These are phyloP conservation scores for Ganoderma boninense DNA, from an alignment of 1,284 basidiomycete genomes.

Conservation along the genomic window DNA sequence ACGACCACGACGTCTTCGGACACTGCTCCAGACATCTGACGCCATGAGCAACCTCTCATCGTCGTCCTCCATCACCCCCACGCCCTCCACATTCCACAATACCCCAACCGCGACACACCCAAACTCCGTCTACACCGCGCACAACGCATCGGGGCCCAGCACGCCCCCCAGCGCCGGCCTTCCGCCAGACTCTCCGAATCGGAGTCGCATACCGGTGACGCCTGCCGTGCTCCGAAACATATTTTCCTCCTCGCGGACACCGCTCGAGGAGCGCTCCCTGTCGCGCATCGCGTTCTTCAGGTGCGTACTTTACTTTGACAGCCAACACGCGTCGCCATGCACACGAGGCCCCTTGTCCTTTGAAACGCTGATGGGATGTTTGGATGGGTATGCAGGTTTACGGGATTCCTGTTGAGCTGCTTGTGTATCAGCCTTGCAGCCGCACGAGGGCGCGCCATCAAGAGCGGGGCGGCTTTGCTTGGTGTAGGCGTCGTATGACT, in stretches of 20 bases:
- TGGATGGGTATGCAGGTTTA: conserved; percentile 57
- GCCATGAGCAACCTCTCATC: conserved; percentile 39
- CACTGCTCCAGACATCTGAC: not conserved
- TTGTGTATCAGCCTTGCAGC: conserved; percentile 79
- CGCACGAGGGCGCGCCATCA: conserved; percentile 71
- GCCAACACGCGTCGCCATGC: not conserved
- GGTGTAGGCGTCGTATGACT: conserved; percentile 55
- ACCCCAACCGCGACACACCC: conserved; percentile 34
- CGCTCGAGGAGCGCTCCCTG: conserved; percentile 80
- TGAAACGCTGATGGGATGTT: not conserved
- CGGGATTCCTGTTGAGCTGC: conserved; percentile 82
- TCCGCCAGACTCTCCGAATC: conserved; percentile 39
- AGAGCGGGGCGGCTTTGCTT: conserved; percentile 65
- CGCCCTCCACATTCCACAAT: conserved; percentile 34
- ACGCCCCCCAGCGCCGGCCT: conserved; percentile 14
- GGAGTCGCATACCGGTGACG: conserved; percentile 78
- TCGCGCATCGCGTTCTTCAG: conserved; percentile 86
- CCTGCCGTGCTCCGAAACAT: conserved; percentile 81
- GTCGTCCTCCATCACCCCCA: conserved; percentile 38
- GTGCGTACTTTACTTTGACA: conserved; percentile 49
- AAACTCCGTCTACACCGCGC: conserved; percentile 25
- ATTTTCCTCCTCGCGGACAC: conserved; percentile 82
- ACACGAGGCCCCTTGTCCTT: not conserved
- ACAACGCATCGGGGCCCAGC: conserved; percentile 9
- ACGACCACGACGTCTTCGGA: not conserved